These are phyloP conservation scores for Hypseocharis bilobata DNA, from an alignment of 441 rosid species.

Conservation along the genomic window DNA sequence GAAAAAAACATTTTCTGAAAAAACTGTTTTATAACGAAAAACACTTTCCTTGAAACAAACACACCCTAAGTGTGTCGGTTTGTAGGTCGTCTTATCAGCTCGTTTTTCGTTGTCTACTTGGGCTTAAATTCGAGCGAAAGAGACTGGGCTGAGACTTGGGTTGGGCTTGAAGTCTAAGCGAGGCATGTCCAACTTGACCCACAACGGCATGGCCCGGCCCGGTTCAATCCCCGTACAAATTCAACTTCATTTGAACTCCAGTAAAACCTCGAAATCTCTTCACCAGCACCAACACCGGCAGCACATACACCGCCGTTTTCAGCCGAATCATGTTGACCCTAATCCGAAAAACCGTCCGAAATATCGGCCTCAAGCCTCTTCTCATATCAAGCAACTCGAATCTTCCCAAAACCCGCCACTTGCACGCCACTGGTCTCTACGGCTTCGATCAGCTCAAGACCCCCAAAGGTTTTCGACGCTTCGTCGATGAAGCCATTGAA, in stretches of 20 bases:
- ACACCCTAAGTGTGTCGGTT: too few species aligned
- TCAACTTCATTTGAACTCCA: not conserved
- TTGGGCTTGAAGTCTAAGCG: too few species aligned
- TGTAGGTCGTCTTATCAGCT: too few species aligned
- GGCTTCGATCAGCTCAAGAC: constrained; percentile 62
- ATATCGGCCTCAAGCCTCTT: constrained; percentile 14
- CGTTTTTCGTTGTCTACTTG: too few species aligned
- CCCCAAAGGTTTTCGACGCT: constrained; percentile 68
- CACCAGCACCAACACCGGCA: not conserved
- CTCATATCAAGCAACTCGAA: constrained; percentile 14
- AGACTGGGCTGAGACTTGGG: not conserved
- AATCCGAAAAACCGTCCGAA: constrained; percentile 21
- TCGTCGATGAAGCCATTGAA: constrained; percentile 84
- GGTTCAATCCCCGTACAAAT: not conserved
- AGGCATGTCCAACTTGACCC: too few species aligned
- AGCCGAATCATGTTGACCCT: constrained; percentile 30
- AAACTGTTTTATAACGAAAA: too few species aligned
- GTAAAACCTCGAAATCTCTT: not conserved
- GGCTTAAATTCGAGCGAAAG: not conserved
- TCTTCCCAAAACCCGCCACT: constrained; percentile 26
- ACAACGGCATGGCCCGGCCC: not conserved
- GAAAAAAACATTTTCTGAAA: too few species aligned
- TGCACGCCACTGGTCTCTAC: constrained; percentile 66
- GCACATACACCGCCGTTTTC: too few species aligned
- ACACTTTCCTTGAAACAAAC: too few species aligned